These are phyloP conservation scores for Hemileia vastatrix DNA, from an alignment of 1,284 basidiomycete species.

Conservation along the genomic window DNA sequence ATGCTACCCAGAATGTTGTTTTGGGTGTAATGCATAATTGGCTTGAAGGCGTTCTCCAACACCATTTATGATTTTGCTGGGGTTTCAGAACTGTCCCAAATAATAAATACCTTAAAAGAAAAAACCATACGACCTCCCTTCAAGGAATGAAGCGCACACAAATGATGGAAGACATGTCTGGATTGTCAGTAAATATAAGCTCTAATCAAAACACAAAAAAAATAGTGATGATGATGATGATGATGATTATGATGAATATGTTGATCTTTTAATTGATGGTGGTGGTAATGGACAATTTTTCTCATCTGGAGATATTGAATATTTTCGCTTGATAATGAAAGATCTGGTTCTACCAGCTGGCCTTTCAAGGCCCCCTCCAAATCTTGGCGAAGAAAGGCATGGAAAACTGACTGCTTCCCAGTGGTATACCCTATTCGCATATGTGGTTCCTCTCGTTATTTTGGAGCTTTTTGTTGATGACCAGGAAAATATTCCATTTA, in stretches of 20 bases:
- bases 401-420: conserved; percentile 10
- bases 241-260: neutral
- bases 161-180: neutral
- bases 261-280: neutral
- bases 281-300: neutral
- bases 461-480: conserved; percentile 6
- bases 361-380: neutral
- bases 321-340: conserved; percentile 4
- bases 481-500: neutral
- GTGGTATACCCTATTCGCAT: conserved; percentile 13
- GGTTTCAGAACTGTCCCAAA: neutral
- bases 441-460: conserved; percentile 11
- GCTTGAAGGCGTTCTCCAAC: conserved; percentile 6
- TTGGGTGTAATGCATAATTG: conserved; percentile 14
- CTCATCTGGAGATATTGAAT: neutral
- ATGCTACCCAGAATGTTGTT: conserved; percentile 2
- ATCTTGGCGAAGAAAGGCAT: conserved; percentile 9
- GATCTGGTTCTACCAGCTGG: conserved; percentile 7
- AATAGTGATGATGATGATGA: neutral
- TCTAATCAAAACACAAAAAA: no score
- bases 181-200: neutral
- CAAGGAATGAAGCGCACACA: neutral
- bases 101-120: neutral
- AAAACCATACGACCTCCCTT: no score
- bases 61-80: conserved; percentile 5